Base-by-base conservation (phyloP, 163 green algal species). In the Chlamydomonas reinhardtii region DNA sequence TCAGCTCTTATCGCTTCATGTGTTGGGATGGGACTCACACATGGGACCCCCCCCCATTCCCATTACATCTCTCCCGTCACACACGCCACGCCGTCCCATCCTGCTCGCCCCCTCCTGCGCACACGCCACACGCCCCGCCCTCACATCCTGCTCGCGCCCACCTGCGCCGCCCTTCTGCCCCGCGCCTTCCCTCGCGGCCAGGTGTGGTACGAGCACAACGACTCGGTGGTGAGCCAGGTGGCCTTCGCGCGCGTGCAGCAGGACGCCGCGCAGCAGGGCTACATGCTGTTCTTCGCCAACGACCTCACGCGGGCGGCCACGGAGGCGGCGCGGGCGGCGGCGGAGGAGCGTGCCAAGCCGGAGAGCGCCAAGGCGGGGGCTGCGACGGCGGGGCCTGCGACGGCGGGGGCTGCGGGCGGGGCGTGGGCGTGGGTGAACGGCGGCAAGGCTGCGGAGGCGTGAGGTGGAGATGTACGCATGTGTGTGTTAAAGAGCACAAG, bases 231-330 rank as follows among this genome's bases (percentile, higher is more conserved):
- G 2, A 87, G 72, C 72, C 72, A 62, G 29, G 61, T 75, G 59
- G 82, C 68, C 22, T 37, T 70, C n/a, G 16, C 37, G 15, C 82
- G 82, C n/a, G 72, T 87, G 22, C 82, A 43, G 19, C 37, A 75
- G 82, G 82, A 87, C 61, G 82, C 82, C 31, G 35, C 59, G 14
- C 65, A 35, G 72, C 48, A 87, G 82, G 82, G 72, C 29, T 87
- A 87, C 82, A 39, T 87, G 72, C 54, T 87, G 17, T 87, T 87
- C 22, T 87, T 66, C 61, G 82, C 81, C 19, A 81, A 87, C 72
- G 25, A 39, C 9, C 25, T 31, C 22, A 74, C 43, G 5, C 61
- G n/a, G 2, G 72, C 16, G 8, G 73, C 48, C 31, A 19, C n/a
- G 48, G 43, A 19, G 20, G 27, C 43, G 43, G 72, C 72, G 25